A percentile compares a stretch with the other conserved stretches of the same genome.
These are phyloP conservation scores for Mikania micrantha DNA, from an alignment of 129 eudicot genomes.

Conservation along the genomic window DNA sequence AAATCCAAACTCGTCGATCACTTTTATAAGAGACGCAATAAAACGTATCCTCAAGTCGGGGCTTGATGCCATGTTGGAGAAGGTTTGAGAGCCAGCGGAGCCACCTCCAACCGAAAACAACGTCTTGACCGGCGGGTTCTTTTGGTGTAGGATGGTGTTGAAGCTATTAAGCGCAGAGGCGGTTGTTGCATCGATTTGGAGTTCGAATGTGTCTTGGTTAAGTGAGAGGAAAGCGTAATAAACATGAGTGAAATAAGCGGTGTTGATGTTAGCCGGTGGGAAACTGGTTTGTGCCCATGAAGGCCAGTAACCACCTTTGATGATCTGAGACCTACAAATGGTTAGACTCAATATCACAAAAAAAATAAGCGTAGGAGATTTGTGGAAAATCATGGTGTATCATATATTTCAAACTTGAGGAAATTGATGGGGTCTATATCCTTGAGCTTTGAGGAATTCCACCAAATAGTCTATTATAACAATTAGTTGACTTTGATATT, in stretches of 20 bases:
- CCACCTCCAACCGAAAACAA: slow-evolving; percentile 69
- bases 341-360: slow-evolving; percentile 18
- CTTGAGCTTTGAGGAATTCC: not conserved
- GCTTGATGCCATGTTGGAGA: slow-evolving; percentile 44
- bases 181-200: slow-evolving; percentile 31
- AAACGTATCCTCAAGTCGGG: slow-evolving; percentile 29
- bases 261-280: slow-evolving; percentile 46
- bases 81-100: slow-evolving; percentile 16
- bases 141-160: slow-evolving; percentile 44
- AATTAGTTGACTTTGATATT: not conserved
- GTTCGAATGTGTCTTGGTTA: slow-evolving; percentile 43
- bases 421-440: not conserved
- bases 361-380: slow-evolving; percentile 3
- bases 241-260: slow-evolving; percentile 47
- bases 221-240: slow-evolving; percentile 63
- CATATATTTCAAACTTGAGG: not conserved
- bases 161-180: slow-evolving; percentile 42
- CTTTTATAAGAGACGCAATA: slow-evolving; percentile 50
- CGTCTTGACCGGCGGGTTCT: slow-evolving; percentile 36
- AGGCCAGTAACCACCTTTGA: slow-evolving; percentile 70
- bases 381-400: not conserved
- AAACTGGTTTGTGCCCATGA: slow-evolving; percentile 35
- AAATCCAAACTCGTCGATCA: no score
- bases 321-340: slow-evolving; percentile 4
- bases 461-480: not conserved